phyloP scores from a whole-genome alignment of 352 stramenopile genomes.

The Phytopythium litorale region DNA sequence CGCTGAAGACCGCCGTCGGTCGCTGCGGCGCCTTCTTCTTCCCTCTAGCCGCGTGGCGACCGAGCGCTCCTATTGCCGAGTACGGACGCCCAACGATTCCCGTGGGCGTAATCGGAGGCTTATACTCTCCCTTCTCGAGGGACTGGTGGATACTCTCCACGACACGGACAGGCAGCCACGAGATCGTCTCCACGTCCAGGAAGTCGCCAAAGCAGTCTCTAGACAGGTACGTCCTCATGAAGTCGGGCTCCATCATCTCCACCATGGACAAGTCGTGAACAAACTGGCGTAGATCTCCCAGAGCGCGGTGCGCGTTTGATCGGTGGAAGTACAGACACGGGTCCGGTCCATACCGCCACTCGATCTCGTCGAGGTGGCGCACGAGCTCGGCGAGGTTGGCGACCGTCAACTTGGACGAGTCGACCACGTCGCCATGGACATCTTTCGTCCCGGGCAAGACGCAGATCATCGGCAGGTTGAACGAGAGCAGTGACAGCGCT shows the following conservation, averaged over 20 bases:
- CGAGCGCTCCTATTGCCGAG: neutral
- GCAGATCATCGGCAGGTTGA: constrained; percentile 40
- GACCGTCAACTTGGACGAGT: constrained; percentile 43
- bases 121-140: constrained; percentile 36
- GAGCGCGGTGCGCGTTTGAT: constrained; percentile 40
- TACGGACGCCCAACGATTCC: neutral
- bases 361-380: constrained; percentile 49
- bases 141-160: constrained; percentile 34
- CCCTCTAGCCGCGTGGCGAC: neutral
- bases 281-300: constrained; percentile 37
- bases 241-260: constrained; percentile 39
- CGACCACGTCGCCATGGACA: constrained; percentile 29
- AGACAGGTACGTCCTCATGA: constrained; percentile 35
- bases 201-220: constrained; percentile 41
- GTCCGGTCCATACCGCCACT: constrained; percentile 53
- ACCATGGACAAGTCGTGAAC: constrained; percentile 45
- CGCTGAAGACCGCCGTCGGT: constrained; percentile 19
- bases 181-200: constrained; percentile 53
- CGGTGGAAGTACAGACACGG: constrained; percentile 59
- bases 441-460: constrained; percentile 39
- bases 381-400: constrained; percentile 39
- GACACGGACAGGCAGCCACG: constrained; percentile 45
- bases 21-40: constrained; percentile 1
- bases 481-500: constrained; percentile 3
- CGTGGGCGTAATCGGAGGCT: constrained; percentile 11